These are phyloP conservation scores for Echites panduratus DNA, from an alignment of 257 asterid genomes.

Conservation along the genomic window DNA sequence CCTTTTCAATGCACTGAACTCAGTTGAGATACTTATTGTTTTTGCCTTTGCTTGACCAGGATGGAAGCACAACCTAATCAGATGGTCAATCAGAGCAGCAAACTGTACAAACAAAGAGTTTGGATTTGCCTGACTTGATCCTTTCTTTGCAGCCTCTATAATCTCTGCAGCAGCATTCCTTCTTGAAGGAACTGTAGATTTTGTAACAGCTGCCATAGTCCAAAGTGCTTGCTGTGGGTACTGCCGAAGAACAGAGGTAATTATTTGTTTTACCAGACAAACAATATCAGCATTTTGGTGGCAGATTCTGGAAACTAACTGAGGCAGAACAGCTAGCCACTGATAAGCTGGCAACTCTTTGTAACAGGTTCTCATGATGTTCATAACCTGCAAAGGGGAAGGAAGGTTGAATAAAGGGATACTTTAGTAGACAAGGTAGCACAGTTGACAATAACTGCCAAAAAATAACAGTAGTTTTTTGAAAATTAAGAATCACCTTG, in stretches of 20 bases:
- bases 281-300: slow-evolving; percentile 92
- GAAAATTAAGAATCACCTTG: slow-evolving; percentile 48
- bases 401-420: slow-evolving; percentile 3
- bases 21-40: slow-evolving; percentile 74
- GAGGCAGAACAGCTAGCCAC: slow-evolving; percentile 95
- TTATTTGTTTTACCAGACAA: slow-evolving; percentile 71
- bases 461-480: background rate
- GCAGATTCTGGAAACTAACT: slow-evolving; percentile 94
- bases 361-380: slow-evolving; percentile 88
- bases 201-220: slow-evolving; percentile 98
- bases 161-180: slow-evolving; percentile 97
- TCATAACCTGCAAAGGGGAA: slow-evolving; percentile 48
- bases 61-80: slow-evolving; percentile 84
- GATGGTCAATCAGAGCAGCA: slow-evolving; percentile 85
- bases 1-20: slow-evolving; percentile 91
- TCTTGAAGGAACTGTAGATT: slow-evolving; percentile 85
- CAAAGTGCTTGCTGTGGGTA: slow-evolving; percentile 99
- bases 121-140: slow-evolving; percentile 54
- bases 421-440: slow-evolving; percentile 19
- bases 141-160: slow-evolving; percentile 81
- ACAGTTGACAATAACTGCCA: slow-evolving; percentile 1
- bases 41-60: slow-evolving; percentile 82
- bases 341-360: slow-evolving; percentile 92
- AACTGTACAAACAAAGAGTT: slow-evolving; percentile 74
- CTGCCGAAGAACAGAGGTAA: slow-evolving; percentile 74